These are phyloP conservation scores for Euryodendron excelsum DNA, from an alignment of 148 eudicot species.

Conservation along the genomic window DNA sequence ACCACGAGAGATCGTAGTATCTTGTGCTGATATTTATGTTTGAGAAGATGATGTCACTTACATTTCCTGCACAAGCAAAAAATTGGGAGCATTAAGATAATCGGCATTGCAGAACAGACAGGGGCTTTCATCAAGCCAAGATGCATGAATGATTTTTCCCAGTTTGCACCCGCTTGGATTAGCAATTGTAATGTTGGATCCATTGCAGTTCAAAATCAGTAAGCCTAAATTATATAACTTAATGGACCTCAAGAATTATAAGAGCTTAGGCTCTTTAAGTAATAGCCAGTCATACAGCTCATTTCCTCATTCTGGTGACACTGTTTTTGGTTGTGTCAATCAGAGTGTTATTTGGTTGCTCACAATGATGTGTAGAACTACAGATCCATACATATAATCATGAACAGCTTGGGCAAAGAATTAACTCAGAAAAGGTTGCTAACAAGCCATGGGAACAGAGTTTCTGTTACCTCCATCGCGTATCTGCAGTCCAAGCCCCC, in stretches of 20 bases:
- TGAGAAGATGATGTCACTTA: slow-evolving; percentile 78
- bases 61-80: slow-evolving; percentile 64
- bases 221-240: too few relatives aligned
- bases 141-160: background rate
- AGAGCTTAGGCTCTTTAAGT: too few relatives aligned
- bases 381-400: background rate
- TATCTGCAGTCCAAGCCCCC: slow-evolving; percentile 89
- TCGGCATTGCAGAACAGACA: background rate
- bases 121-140: background rate
- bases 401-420: background rate
- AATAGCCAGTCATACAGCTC: background rate
- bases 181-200: background rate
- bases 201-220: background rate
- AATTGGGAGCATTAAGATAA: background rate
- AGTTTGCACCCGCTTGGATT: background rate
- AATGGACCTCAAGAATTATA: too few relatives aligned
- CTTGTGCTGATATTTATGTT: slow-evolving; percentile 90
- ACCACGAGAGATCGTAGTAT: slow-evolving; percentile 94
- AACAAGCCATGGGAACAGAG: background rate
- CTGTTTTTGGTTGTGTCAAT: too few relatives aligned
- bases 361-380: background rate
- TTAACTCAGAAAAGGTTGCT: background rate
- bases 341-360: too few relatives aligned
- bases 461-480: slow-evolving; percentile 87
- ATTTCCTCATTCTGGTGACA: too few relatives aligned